These are phyloP conservation scores for Stentor coeruleus DNA, from an alignment of 73 alveolate genomes.

Conservation along the genomic window DNA sequence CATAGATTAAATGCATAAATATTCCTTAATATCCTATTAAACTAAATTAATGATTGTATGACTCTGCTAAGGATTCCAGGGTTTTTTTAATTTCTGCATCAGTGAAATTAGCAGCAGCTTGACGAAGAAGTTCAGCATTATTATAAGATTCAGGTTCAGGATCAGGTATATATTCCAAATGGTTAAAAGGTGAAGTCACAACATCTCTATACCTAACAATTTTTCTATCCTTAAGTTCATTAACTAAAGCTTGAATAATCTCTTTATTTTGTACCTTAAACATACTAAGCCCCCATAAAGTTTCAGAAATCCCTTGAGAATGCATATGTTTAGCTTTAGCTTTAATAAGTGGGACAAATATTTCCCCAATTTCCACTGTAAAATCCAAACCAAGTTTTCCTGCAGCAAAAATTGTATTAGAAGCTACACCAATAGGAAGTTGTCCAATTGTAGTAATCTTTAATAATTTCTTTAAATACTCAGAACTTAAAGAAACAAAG, in stretches of 20 bases:
- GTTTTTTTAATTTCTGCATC: not conserved
- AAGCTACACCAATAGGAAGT: not conserved
- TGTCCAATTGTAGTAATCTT: not conserved
- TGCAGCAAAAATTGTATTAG: not conserved
- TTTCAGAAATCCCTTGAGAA: constrained; percentile 20
- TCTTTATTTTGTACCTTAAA: not conserved
- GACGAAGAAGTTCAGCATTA: not conserved
- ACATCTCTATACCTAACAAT: not conserved
- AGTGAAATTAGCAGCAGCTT: not conserved
- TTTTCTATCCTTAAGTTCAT: not conserved
- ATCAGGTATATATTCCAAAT: not conserved
- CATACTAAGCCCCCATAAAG: not conserved
- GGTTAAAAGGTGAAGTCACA: constrained; percentile 1
- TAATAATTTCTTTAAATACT: not conserved
- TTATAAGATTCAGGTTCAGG: not conserved
- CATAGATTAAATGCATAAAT: too few relatives aligned
- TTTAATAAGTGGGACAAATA: not conserved
- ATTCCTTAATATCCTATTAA: too few relatives aligned
- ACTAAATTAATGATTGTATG: too few relatives aligned
- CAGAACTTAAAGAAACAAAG: not conserved
- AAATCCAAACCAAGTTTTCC: not conserved
- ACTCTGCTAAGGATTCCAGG: not conserved
- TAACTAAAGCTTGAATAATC: not conserved
- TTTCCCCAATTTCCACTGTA: not conserved
- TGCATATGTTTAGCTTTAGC: not conserved